phyloP scores from a whole-genome alignment of 768 basidiomycete genomes.

The Boletales sp. region DNA sequence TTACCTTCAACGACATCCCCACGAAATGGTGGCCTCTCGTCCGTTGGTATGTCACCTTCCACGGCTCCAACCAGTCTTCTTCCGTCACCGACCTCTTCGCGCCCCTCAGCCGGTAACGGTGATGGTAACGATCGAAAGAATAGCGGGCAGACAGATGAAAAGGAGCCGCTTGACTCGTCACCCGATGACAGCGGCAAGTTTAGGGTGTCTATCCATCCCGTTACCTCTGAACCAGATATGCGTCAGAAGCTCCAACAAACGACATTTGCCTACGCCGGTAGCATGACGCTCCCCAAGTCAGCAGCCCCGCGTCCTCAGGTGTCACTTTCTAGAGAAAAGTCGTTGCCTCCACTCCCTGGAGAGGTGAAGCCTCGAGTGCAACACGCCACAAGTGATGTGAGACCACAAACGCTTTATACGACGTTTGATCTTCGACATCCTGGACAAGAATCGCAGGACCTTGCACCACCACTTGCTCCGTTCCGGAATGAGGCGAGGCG shows the following conservation, averaged over 20 bases:
- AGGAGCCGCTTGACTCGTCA: constrained; percentile 33
- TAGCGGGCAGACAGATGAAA: constrained; percentile 42
- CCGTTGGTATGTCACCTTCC: constrained; percentile 66
- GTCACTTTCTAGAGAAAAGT: constrained; percentile 58
- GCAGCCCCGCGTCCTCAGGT: constrained; percentile 10
- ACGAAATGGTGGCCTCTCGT: constrained; percentile 48
- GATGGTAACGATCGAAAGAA: constrained; percentile 45
- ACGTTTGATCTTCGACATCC: constrained; percentile 55
- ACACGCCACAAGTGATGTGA: constrained; percentile 33
- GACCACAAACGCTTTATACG: constrained; percentile 65
- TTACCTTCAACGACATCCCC: constrained; percentile 57
- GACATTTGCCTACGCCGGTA: constrained; percentile 32
- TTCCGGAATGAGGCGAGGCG: constrained; percentile 63
- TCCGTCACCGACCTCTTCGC: constrained; percentile 74
- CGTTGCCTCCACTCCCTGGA: constrained; percentile 71
- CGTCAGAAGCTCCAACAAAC: constrained; percentile 43
- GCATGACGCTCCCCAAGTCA: constrained; percentile 28
- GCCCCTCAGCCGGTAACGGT: constrained; percentile 55
- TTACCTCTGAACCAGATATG: constrained; percentile 61
- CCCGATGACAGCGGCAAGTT: constrained; percentile 33
- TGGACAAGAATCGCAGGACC: constrained; percentile 42
- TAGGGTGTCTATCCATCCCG: constrained; percentile 46
- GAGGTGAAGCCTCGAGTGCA: constrained; percentile 43
- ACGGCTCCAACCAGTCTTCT: constrained; percentile 73
- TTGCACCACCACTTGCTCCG: constrained; percentile 59